Percentiles rank a stretch among this genome's conserved stretches.
Evolutionary conservation across 202 grass and related monocot species (phyloP).

Genomic region (Setaria italica): DNA sequence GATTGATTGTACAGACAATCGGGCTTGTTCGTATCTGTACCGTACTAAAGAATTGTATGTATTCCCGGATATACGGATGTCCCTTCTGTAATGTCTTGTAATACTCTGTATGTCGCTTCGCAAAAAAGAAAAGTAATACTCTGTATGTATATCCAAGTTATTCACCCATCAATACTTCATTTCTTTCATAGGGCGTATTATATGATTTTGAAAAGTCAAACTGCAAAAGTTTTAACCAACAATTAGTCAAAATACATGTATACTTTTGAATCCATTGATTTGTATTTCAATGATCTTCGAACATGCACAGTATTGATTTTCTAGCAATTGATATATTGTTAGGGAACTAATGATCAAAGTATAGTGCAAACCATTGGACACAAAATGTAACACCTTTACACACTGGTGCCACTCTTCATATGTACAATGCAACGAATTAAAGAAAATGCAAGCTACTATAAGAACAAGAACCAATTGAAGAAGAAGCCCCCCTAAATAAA

Average conservation of each 20-base stretch:
- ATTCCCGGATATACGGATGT: neutral
- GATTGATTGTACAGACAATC: conserved; percentile 1
- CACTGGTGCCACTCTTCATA: neutral
- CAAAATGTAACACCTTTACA: neutral
- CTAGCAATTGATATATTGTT: neutral
- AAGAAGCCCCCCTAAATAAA: neutral
- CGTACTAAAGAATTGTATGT: neutral
- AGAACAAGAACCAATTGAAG: no score
- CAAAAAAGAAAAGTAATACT: no score
- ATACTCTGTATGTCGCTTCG: neutral
- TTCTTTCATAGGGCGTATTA: neutral
- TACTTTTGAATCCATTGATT: neutral
- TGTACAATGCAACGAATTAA: no score
- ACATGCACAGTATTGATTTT: neutral
- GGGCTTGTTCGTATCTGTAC: neutral
- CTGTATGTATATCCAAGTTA: no score
- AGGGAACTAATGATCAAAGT: neutral
- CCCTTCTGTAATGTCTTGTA: neutral
- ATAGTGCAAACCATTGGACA: neutral
- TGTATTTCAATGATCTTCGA: neutral
- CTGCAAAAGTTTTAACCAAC: no score
- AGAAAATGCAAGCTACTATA: no score
- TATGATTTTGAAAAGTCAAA: no score
- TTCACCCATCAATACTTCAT: neutral
- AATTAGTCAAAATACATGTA: no score